phyloP scores from a whole-genome alignment of 257 asterid genomes.

The Solanum paucissectum region DNA sequence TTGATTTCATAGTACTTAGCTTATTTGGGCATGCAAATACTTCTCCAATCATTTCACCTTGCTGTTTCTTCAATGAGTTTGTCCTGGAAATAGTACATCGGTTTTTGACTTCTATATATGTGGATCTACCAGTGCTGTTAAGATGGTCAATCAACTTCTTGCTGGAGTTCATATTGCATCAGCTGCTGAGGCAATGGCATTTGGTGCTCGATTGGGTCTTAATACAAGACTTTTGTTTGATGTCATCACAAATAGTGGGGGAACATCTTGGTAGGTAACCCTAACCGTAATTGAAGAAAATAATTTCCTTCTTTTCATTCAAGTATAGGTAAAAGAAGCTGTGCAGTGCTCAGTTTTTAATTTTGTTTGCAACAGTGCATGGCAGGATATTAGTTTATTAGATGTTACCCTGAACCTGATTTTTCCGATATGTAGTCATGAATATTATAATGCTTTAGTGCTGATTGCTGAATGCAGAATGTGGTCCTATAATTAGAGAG shows the following conservation, averaged over 20 bases:
- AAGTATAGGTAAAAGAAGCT: constrained; percentile 2
- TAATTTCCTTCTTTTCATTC: neutral
- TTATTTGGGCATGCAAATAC: neutral
- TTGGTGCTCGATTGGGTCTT: constrained; percentile 87
- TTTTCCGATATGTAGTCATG: neutral
- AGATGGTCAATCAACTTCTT: constrained; percentile 97
- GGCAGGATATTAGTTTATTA: neutral
- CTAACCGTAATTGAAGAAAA: neutral
- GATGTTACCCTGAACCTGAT: neutral
- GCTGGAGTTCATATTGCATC: constrained; percentile 99
- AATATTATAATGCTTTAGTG: neutral
- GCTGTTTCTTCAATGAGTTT: neutral
- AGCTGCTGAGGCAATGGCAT: constrained; percentile 96
- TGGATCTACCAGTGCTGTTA: constrained; percentile 50
- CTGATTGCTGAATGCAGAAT: neutral
- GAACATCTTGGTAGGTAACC: constrained; percentile 78
- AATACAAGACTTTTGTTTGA: constrained; percentile 71
- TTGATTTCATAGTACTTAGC: neutral
- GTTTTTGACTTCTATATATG: neutral
- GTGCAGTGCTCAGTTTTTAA: neutral
- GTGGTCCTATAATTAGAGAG: neutral
- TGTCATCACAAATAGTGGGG: constrained; percentile 54
- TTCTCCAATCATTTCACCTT: neutral
- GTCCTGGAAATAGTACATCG: neutral
- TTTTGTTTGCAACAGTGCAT: neutral